Conservation (phyloP, 306 rosid genomes). For the Rubus parviflorus region DNA sequence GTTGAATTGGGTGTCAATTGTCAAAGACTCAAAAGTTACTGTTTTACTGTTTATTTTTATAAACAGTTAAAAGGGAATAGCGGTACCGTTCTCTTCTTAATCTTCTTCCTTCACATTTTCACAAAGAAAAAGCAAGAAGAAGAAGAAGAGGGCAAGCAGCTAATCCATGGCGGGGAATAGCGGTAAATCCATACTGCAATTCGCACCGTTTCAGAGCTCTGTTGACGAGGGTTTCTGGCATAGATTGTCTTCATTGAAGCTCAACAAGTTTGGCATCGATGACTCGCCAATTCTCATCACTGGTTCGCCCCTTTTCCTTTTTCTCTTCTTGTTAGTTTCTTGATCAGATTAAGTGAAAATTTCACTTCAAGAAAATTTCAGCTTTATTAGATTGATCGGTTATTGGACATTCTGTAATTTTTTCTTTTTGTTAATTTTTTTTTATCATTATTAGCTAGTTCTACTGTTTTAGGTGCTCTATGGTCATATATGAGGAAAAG, state of each 20-base stretch:
- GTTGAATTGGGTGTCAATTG: too few species aligned
- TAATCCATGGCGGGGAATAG: slow-evolving; percentile 35
- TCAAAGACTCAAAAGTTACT: background rate
- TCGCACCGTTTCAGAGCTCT: slow-evolving; percentile 81
- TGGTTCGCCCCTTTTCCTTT: slow-evolving; percentile 38
- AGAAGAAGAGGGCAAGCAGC: background rate
- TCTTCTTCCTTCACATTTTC: background rate
- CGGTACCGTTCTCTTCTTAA: background rate
- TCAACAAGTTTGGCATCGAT: slow-evolving; percentile 94
- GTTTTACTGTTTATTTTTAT: background rate
- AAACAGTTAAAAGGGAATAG: too few species aligned
- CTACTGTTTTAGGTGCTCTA: background rate
- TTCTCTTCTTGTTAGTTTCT: background rate
- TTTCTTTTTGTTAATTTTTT: background rate
- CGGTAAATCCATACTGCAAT: slow-evolving; percentile 56
- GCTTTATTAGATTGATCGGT: background rate
- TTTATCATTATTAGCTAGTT: background rate
- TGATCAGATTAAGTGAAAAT: too few species aligned
- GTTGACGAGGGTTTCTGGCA: slow-evolving; percentile 99
- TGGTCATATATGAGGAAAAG: background rate
- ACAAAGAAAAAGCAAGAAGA: background rate
- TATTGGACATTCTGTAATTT: background rate
- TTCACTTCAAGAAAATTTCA: background rate
- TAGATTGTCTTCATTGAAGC: slow-evolving; percentile 81
- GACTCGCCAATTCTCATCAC: slow-evolving; percentile 78